Percentiles rank a stretch among this genome's conserved stretches.
phyloP scores from a whole-genome alignment of 73 alveolate species.

The Breviolum minutum region DNA sequence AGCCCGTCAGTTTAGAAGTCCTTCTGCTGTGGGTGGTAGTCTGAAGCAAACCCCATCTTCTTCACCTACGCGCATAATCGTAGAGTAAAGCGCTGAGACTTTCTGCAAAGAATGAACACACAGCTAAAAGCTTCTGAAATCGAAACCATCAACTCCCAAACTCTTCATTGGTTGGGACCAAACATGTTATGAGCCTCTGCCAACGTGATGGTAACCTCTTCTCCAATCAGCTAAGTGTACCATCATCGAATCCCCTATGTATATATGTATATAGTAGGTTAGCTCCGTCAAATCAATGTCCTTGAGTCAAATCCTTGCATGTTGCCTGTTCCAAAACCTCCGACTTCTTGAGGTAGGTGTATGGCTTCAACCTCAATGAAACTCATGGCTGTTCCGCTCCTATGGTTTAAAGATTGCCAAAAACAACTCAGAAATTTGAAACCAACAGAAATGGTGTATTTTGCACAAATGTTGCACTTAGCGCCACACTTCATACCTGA shows the following conservation, averaged over 20 bases:
- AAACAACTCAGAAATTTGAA: not conserved
- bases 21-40: conserved; percentile 88
- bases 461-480: not conserved
- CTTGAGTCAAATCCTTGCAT: not conserved
- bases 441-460: too few species aligned
- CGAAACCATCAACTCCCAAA: not conserved
- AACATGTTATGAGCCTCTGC: too few species aligned
- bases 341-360: conserved; percentile 68
- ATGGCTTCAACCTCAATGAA: conserved; percentile 55
- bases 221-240: too few species aligned
- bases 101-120: not conserved
- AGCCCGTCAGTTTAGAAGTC: not conserved
- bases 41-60: conserved; percentile 79
- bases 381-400: not conserved
- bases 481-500: conserved; percentile 63
- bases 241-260: too few species aligned
- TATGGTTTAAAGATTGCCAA: not conserved
- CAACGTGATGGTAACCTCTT: too few species aligned
- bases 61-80: conserved; percentile 16
- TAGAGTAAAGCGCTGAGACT: not conserved
- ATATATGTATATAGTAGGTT: too few species aligned
- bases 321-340: conserved; percentile 56
- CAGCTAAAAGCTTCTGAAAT: not conserved
- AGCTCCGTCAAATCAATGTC: not conserved
- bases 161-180: too few species aligned